Evolutionary conservation across 208 protist genomes (phyloP).

Genomic region (Crithidia sp.): DNA sequence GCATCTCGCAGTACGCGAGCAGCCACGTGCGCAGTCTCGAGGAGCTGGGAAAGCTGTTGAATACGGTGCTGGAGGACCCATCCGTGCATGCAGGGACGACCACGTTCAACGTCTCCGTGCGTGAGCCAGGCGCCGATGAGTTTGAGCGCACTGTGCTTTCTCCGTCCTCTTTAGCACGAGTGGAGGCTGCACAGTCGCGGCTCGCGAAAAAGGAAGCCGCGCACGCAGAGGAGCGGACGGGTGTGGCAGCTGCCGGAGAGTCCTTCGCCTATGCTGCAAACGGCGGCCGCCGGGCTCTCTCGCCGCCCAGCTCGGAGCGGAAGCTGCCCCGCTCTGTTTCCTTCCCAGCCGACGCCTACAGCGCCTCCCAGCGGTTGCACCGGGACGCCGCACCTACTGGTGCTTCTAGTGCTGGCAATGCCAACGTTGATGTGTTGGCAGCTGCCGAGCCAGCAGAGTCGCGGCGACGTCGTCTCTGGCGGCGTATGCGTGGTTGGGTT

Average conservation of each 20-base stretch:
- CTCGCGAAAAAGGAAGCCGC: not conserved
- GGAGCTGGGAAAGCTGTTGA: constrained; percentile 39
- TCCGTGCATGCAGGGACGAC: not conserved
- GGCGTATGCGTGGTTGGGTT: constrained; percentile 6
- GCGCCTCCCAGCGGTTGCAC: not conserved
- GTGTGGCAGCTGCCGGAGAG: not conserved
- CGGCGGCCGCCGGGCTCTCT: not conserved
- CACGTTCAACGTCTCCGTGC: constrained; percentile 2
- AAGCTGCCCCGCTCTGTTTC: constrained; percentile 11
- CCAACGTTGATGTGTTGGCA: not conserved
- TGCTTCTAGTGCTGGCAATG: too few relatives aligned
- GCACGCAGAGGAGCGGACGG: not conserved
- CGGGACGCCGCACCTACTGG: too few relatives aligned
- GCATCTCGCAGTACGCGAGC: constrained; percentile 44
- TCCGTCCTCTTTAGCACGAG: not conserved
- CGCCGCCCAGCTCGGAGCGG: not conserved
- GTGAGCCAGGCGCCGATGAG: constrained; percentile 7
- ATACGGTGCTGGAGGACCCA: constrained; percentile 13
- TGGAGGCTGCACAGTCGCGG: not conserved
- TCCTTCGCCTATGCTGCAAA: not conserved
- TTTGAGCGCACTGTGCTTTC: constrained; percentile 2
- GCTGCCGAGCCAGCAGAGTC: not conserved
- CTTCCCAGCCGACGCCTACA: not conserved
- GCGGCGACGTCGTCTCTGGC: constrained; percentile 1
- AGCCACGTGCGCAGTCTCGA: constrained; percentile 34